phyloP scores from a whole-genome alignment of 2,329 filamentous ascomycete genomes.

The Botrytis tulipae region DNA sequence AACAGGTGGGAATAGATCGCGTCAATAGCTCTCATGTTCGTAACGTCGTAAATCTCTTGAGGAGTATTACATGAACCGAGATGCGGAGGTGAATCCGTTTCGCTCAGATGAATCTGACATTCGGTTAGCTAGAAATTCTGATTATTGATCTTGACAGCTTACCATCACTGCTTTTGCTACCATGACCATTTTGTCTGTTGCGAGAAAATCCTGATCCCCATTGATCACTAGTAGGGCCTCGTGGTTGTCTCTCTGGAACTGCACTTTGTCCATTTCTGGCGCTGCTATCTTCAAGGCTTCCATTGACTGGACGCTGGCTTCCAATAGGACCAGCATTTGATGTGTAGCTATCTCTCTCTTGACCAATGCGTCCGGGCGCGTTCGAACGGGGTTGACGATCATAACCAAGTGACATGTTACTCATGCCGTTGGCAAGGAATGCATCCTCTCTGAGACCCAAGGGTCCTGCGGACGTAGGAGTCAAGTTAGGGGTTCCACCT shows the following conservation, averaged over 20 bases:
- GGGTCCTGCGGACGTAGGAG: slow-evolving; percentile 77
- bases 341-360: slow-evolving; percentile 47
- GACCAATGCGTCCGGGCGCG: slow-evolving; percentile 41
- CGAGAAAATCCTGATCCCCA: slow-evolving; percentile 59
- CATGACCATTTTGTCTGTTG: slow-evolving; percentile 57
- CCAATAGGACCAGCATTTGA: slow-evolving; percentile 58
- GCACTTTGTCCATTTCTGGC: slow-evolving; percentile 33
- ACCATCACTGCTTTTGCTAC: slow-evolving; percentile 59
- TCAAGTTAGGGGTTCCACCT: slow-evolving; percentile 65
- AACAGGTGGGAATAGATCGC: slow-evolving; percentile 24
- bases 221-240: slow-evolving; percentile 54
- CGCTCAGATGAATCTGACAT: slow-evolving; percentile 38
- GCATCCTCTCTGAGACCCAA: slow-evolving; percentile 38
- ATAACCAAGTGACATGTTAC: slow-evolving; percentile 55
- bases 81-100: slow-evolving; percentile 28
- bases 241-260: slow-evolving; percentile 61
- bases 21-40: slow-evolving; percentile 31
- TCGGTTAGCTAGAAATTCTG: slow-evolving; percentile 33
- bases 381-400: slow-evolving; percentile 38
- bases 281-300: slow-evolving; percentile 34
- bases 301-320: slow-evolving; percentile 57
- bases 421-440: slow-evolving; percentile 50
- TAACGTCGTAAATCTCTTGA: slow-evolving; percentile 33
- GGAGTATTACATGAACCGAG: slow-evolving; percentile 25
- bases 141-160: slow-evolving; percentile 39